A percentile compares a stretch with the other conserved stretches of the same genome.
Conservation (phyloP, 768 basidiomycete genomes). For the Termitomyces sp. region DNA sequence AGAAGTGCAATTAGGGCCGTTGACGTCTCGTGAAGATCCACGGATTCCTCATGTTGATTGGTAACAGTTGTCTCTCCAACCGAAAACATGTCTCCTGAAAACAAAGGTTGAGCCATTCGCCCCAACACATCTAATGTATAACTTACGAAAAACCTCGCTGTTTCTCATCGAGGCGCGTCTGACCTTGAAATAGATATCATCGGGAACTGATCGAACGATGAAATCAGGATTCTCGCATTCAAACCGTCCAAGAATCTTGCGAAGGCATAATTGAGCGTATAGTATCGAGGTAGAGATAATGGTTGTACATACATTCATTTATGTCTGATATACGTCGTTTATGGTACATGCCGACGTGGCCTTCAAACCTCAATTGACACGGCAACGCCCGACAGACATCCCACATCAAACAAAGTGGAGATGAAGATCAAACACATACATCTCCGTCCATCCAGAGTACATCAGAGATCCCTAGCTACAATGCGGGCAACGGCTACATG, state of each 20-base stretch:
- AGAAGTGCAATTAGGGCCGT: constrained; percentile 48
- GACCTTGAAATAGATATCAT: constrained; percentile 48
- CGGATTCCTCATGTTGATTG: constrained; percentile 21
- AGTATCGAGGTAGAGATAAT: neutral
- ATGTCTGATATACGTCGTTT: neutral
- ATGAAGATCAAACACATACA: constrained; percentile 21
- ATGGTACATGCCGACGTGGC: constrained; percentile 1
- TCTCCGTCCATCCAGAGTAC: constrained; percentile 32
- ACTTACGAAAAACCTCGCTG: constrained; percentile 66
- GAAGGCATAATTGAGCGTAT: constrained; percentile 3
- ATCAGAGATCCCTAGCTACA: constrained; percentile 31
- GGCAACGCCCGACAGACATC: constrained; percentile 3
- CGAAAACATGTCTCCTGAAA: constrained; percentile 65
- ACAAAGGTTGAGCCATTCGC: constrained; percentile 7
- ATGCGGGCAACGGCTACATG: constrained; percentile 17
- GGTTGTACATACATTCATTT: neutral
- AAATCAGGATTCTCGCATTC: constrained; percentile 52
- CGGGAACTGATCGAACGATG: constrained; percentile 48
- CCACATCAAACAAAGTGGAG: constrained; percentile 22
- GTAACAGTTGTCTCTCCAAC: constrained; percentile 40
- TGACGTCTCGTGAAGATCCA: constrained; percentile 56
- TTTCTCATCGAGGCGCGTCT: constrained; percentile 43
- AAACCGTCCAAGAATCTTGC: constrained; percentile 32
- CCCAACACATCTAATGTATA: constrained; percentile 1
- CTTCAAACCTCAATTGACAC: constrained; percentile 7